Evolutionary conservation across 495 filamentous ascomycete species (phyloP), one percentile per base, ranked within the genome.

Genomic region (Penicillium soppii): DNA sequence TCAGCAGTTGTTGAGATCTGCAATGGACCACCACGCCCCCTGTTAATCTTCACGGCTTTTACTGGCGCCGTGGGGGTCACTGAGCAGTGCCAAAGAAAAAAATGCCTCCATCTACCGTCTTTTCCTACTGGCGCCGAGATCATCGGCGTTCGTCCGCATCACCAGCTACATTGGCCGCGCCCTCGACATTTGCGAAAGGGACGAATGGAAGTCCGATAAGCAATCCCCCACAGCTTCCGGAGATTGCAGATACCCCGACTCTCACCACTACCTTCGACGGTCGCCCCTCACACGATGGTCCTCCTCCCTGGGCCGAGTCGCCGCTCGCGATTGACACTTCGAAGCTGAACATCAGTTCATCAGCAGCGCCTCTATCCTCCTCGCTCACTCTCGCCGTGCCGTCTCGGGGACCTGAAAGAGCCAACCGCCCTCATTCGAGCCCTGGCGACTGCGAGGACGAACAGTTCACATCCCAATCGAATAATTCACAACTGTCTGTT

Each of bases 41-140:
- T 59, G 13, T 29, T 39, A 22, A 49, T 35, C 42, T 43, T 26
- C 17, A 13, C 43, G 39, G 26, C 43, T 47, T 22, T 30, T 35
- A 30, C 20, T 27, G 47, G 42, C 43, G 39, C 43, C 29, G 43
- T 38, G 46, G 21, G 57, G 59, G 44, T 22, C 20, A 52, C 44
- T 40, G 35, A 50, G 38, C 52, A 52, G 33, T 36, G 41, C 27
- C 45, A n/a, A n/a, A n/a, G n/a, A 32, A 32, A 40, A 66, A 27
- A 53, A 76, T 76, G 73, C 63, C 70, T 2, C 66, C 72, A 3
- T 76, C 72, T 16, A 68, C 73, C 25, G 73, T 75, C 38, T 76
- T 76, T 49, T 74, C 73, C n/a, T 77, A 77, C 51, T 75, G 67
- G 73, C 72, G 73, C 42, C 71, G 72, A 55, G 72, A 75, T 36